These are phyloP conservation scores for Beauveria sp. DNA, from an alignment of 2,329 filamentous ascomycete genomes.

Conservation along the genomic window DNA sequence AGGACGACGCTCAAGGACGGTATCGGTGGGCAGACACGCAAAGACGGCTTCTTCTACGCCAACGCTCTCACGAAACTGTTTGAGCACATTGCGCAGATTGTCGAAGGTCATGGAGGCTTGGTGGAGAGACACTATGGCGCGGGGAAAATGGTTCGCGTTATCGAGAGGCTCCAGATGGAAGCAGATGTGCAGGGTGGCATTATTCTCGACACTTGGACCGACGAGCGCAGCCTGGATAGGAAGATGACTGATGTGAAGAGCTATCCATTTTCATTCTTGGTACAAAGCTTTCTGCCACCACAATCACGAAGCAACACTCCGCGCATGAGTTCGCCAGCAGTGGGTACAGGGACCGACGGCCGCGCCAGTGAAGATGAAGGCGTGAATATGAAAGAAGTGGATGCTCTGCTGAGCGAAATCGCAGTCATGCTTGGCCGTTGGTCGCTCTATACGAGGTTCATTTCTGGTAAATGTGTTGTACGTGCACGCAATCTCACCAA, in stretches of 20 bases:
- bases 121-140: slow-evolving; percentile 91
- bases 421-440: slow-evolving; percentile 88
- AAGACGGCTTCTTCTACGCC: slow-evolving; percentile 84
- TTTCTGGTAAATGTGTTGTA: slow-evolving; percentile 79
- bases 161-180: slow-evolving; percentile 86
- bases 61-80: slow-evolving; percentile 87
- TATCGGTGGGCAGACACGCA: slow-evolving; percentile 37
- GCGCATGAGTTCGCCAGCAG: slow-evolving; percentile 69
- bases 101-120: slow-evolving; percentile 82
- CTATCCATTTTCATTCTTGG: slow-evolving; percentile 93
- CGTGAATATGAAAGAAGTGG: slow-evolving; percentile 94
- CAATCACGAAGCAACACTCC: slow-evolving; percentile 58
- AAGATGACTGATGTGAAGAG: slow-evolving; percentile 93
- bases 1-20: slow-evolving; percentile 70
- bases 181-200: slow-evolving; percentile 95
- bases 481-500: slow-evolving; percentile 21
- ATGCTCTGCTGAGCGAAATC: slow-evolving; percentile 78
- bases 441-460: slow-evolving; percentile 85
- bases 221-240: slow-evolving; percentile 77
- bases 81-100: slow-evolving; percentile 94
- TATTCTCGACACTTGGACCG: slow-evolving; percentile 89
- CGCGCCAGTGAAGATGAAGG: slow-evolving; percentile 78
- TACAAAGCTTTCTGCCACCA: slow-evolving; percentile 80
- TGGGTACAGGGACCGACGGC: slow-evolving; percentile 43
- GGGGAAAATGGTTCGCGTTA: slow-evolving; percentile 90